phyloP scores from a whole-genome alignment of 306 rosid species.

The Quercus berberidifolia region DNA sequence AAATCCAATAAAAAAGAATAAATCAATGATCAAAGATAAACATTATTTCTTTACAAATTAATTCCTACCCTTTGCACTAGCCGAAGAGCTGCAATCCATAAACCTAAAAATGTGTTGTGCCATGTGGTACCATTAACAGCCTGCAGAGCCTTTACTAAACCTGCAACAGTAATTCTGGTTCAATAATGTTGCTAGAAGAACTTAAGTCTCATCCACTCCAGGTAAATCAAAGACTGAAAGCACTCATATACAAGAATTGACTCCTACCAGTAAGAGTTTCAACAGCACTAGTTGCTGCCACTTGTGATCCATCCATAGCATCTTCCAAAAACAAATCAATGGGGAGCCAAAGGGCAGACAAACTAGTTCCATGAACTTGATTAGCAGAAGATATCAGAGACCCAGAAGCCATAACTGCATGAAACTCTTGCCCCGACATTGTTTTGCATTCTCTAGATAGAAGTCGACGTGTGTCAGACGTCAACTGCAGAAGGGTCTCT shows the following conservation, averaged over 20 bases:
- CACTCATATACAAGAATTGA: slow-evolving; percentile 7
- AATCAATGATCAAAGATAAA: not conserved
- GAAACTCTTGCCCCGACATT: slow-evolving; percentile 43
- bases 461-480: slow-evolving; percentile 41
- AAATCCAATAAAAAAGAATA: not conserved
- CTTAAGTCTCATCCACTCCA: slow-evolving; percentile 1
- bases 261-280: slow-evolving; percentile 64
- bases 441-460: slow-evolving; percentile 45
- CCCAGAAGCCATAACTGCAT: slow-evolving; percentile 49
- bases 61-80: slow-evolving; percentile 87
- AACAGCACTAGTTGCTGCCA: slow-evolving; percentile 58
- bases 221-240: slow-evolving; percentile 3
- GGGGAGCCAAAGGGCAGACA: slow-evolving; percentile 86
- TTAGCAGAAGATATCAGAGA: slow-evolving; percentile 44
- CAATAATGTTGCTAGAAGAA: slow-evolving; percentile 17
- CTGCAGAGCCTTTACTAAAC: slow-evolving; percentile 73
- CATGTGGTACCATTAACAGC: slow-evolving; percentile 68
- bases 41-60: not conserved
- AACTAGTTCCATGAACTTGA: slow-evolving; percentile 58
- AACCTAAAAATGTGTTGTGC: slow-evolving; percentile 79
- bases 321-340: slow-evolving; percentile 86
- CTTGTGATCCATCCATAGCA: slow-evolving; percentile 74
- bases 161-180: slow-evolving; percentile 49
- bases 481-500: slow-evolving; percentile 51
- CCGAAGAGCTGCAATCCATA: slow-evolving; percentile 88